Conservation (phyloP, 2,329 filamentous ascomycete species). For the Ophiostoma novo-ulmi region DNA sequence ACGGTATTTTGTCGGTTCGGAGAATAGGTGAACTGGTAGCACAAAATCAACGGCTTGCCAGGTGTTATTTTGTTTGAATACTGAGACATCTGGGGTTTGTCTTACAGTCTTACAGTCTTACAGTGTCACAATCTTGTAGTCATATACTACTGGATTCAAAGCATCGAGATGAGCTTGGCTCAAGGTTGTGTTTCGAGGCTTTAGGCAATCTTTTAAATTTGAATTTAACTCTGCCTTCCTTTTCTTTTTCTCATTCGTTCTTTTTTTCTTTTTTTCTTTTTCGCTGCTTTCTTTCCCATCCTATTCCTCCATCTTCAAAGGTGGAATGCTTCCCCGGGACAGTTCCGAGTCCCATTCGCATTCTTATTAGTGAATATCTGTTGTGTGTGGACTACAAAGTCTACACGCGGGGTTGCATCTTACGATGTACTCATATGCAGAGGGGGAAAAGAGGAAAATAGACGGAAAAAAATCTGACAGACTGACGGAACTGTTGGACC, state of each 20-base stretch:
- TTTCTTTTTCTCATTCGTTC: background rate
- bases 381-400: background rate
- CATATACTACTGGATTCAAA: background rate
- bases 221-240: background rate
- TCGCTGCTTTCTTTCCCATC: background rate
- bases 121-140: background rate
- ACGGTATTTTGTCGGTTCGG: background rate
- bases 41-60: conserved; percentile 5
- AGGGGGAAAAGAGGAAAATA: background rate
- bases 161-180: background rate
- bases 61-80: background rate
- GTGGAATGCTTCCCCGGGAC: conserved; percentile 8
- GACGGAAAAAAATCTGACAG: conserved; percentile 9
- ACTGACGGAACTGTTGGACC: background rate
- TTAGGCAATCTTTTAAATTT: background rate
- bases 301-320: background rate
- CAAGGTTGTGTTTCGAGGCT: background rate
- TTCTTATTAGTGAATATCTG: background rate
- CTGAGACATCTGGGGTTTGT: conserved; percentile 6
- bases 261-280: background rate
- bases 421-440: background rate
- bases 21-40: conserved; percentile 3
- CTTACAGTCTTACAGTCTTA: background rate
- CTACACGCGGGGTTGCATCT: background rate
- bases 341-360: background rate